A percentile compares a stretch with the other conserved stretches of the same genome.
phyloP scores from a whole-genome alignment of 2,329 filamentous ascomycete species.

The Dactylonectria estremocensis region DNA sequence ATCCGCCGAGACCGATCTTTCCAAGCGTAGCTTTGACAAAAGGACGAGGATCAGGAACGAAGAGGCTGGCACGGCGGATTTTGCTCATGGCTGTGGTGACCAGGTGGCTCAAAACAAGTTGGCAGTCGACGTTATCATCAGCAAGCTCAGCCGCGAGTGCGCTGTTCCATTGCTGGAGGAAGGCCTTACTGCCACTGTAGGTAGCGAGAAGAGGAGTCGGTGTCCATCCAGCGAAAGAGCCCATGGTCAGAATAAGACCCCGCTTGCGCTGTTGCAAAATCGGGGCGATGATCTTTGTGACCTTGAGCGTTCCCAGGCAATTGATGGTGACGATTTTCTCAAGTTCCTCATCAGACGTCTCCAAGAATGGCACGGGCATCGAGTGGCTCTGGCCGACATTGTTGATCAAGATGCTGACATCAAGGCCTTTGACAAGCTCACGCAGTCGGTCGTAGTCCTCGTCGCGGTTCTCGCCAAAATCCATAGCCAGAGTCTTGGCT shows the following conservation, averaged over 20 bases:
- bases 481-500: slow-evolving; percentile 89
- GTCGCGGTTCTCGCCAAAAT: slow-evolving; percentile 86
- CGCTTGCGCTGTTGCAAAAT: slow-evolving; percentile 87
- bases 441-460: slow-evolving; percentile 84
- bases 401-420: slow-evolving; percentile 92
- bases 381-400: slow-evolving; percentile 96
- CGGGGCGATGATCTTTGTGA: slow-evolving; percentile 88
- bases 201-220: slow-evolving; percentile 94
- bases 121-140: slow-evolving; percentile 86
- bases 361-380: slow-evolving; percentile 90
- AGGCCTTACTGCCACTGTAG: slow-evolving; percentile 98
- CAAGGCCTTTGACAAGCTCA: slow-evolving; percentile 78
- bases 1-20: slow-evolving; percentile 87
- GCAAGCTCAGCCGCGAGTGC: slow-evolving; percentile 88
- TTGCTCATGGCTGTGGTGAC: slow-evolving; percentile 98
- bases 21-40: slow-evolving; percentile 86
- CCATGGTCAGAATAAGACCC: slow-evolving; percentile 96
- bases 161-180: slow-evolving; percentile 96
- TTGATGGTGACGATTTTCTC: slow-evolving; percentile 95
- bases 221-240: slow-evolving; percentile 93
- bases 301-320: slow-evolving; percentile 89
- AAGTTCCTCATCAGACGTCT: slow-evolving; percentile 85
- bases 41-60: slow-evolving; percentile 84
- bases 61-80: slow-evolving; percentile 82
- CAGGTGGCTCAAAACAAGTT: slow-evolving; percentile 92